phyloP scores from a whole-genome alignment of 345 rosid genomes.

The Eucalyptus cloeziana region DNA sequence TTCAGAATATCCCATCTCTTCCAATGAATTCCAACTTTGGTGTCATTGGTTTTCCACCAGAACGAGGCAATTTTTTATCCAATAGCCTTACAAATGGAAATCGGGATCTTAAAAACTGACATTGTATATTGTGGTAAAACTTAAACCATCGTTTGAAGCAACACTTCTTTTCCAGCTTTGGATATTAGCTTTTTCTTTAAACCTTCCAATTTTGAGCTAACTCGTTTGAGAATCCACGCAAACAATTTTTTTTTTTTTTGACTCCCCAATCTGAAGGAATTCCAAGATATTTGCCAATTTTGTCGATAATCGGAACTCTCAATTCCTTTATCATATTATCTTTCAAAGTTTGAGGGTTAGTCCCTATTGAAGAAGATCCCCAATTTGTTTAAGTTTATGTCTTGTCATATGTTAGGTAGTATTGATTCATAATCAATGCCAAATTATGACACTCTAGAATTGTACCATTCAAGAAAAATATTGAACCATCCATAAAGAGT shows the following conservation, averaged over 20 bases:
- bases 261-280: neutral
- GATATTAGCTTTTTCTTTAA: neutral
- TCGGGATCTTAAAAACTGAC: neutral
- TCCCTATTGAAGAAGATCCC: neutral
- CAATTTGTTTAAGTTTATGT: neutral
- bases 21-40: neutral
- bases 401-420: neutral
- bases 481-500: neutral
- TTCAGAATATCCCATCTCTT: neutral
- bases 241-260: neutral
- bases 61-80: too few species aligned
- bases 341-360: neutral
- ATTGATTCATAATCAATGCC: neutral
- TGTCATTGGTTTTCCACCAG: neutral
- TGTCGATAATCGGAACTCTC: fast-evolving
- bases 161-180: neutral
- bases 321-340: neutral
- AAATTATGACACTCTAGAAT: neutral
- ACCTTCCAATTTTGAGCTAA: neutral
- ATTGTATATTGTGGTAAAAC: neutral
- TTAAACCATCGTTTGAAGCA: neutral
- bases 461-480: neutral
- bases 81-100: neutral
- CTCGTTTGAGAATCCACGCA: neutral
- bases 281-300: neutral